A percentile compares a stretch with the other conserved stretches of the same genome.
phyloP scores from a whole-genome alignment of 305 asterid genomes.

The Petunia hybrid region DNA sequence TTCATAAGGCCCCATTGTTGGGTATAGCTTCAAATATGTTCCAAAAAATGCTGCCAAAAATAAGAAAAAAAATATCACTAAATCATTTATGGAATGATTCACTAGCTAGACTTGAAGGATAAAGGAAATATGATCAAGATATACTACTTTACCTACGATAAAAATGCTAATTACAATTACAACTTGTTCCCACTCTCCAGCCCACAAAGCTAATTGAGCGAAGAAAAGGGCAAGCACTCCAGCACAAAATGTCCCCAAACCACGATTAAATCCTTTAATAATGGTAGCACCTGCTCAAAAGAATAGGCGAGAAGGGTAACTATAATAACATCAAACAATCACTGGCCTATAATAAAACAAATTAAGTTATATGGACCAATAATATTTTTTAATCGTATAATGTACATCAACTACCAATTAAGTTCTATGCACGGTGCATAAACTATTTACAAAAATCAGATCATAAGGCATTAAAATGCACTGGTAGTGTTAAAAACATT shows the following conservation, averaged over 20 bases:
- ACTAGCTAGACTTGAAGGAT: no score
- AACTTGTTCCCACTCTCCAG: slow-evolving; percentile 51
- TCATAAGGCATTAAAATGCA: no score
- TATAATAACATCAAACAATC: no score
- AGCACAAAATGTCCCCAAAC: slow-evolving; percentile 63
- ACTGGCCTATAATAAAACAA: background rate
- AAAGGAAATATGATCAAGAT: no score
- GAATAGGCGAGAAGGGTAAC: background rate
- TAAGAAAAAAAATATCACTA: background rate
- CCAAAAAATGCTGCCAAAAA: slow-evolving; percentile 44
- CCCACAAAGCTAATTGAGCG: slow-evolving; percentile 50
- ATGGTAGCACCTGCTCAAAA: slow-evolving; percentile 59
- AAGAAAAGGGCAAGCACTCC: slow-evolving; percentile 61
- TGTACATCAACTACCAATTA: no score
- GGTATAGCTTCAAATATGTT: slow-evolving; percentile 51
- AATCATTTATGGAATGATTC: no score
- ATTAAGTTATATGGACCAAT: background rate
- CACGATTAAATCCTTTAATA: slow-evolving; percentile 74
- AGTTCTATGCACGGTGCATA: no score
- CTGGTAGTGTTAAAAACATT: no score
- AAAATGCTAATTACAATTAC: slow-evolving; percentile 59
- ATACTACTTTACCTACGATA: slow-evolving; percentile 46
- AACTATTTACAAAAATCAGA: no score
- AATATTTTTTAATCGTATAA: no score
- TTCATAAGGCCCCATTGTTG: slow-evolving; percentile 57